Evolutionary conservation across 805 yeast species (phyloP).

Genomic region (Martiniozyma abietophila): DNA sequence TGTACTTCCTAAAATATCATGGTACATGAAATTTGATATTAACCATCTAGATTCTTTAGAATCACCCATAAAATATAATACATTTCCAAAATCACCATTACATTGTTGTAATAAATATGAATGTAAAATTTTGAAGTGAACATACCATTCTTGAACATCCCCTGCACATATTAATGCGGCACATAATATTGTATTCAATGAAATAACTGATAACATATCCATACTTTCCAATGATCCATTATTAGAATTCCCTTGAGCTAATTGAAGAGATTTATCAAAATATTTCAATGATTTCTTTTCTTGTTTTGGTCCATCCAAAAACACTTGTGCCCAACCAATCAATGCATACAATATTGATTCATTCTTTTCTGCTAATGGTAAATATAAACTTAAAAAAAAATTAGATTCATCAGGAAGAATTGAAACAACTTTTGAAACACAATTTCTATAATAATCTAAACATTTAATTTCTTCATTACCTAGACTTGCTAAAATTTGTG

Average conservation of each 20-base stretch:
- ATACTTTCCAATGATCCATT: neutral
- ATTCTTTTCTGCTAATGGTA: constrained; percentile 47
- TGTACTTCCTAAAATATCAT: constrained; percentile 30
- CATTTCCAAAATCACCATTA: constrained; percentile 22
- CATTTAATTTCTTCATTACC: constrained; percentile 18
- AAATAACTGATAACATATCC: constrained; percentile 11
- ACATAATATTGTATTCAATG: constrained; percentile 43
- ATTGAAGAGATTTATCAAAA: constrained; percentile 27
- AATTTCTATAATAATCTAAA: constrained; percentile 40
- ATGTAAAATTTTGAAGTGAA: constrained; percentile 14
- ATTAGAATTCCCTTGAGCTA: constrained; percentile 14
- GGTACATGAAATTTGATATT: constrained; percentile 29
- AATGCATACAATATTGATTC: constrained; percentile 42
- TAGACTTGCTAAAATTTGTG: constrained; percentile 9
- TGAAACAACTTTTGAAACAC: constrained; percentile 33
- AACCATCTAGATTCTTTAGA: constrained; percentile 27
- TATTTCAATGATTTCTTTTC: constrained; percentile 37
- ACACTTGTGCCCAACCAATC: constrained; percentile 49
- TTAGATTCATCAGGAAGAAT: constrained; percentile 43
- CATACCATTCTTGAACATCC: constrained; percentile 64
- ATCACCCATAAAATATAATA: constrained; percentile 6
- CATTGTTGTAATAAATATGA: constrained; percentile 15
- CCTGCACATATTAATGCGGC: constrained; percentile 80
- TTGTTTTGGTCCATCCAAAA: constrained; percentile 35
- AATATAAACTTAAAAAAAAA: constrained; percentile 40